phyloP scores from a whole-genome alignment of 768 basidiomycete genomes.

The Amylocystis lapponica region DNA sequence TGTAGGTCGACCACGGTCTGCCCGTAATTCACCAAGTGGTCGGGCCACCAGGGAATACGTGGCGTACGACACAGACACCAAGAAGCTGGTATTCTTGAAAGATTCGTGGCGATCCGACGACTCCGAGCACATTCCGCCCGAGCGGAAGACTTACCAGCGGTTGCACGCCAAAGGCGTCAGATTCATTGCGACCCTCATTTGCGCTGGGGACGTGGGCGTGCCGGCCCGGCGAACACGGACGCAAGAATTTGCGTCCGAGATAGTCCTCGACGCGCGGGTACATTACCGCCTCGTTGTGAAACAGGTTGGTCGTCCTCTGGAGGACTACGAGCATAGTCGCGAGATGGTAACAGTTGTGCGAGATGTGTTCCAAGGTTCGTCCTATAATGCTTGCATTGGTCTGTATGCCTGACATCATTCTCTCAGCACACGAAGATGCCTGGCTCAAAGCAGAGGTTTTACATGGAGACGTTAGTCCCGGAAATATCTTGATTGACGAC shows the following conservation, averaged over 20 bases:
- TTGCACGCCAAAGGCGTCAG: not conserved
- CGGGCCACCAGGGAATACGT: slow-evolving; percentile 9
- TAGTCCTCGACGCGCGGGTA: too few species aligned
- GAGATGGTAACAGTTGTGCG: not conserved
- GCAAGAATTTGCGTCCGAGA: too few species aligned
- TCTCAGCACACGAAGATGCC: not conserved
- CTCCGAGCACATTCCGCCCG: not conserved
- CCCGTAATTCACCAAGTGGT: slow-evolving; percentile 1
- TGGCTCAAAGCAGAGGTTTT: not conserved
- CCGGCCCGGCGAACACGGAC: too few species aligned
- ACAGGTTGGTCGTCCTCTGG: slow-evolving; percentile 5
- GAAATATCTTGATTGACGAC: slow-evolving; percentile 8
- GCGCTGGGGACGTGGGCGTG: too few species aligned
- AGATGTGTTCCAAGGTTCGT: not conserved
- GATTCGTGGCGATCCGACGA: slow-evolving; percentile 10
- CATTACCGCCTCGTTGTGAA: slow-evolving; percentile 9
- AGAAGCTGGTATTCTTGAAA: slow-evolving; percentile 9
- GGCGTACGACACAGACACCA: slow-evolving; percentile 2
- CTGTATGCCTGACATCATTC: not conserved
- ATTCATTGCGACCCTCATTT: not conserved
- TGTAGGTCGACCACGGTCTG: slow-evolving; percentile 2
- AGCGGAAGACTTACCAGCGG: slow-evolving; percentile 2
- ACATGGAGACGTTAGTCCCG: slow-evolving; percentile 8
- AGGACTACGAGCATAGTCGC: not conserved
- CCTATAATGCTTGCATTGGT: not conserved